Base-by-base conservation (phyloP, 257 asterid genomes). In the Petunia axillaris region DNA sequence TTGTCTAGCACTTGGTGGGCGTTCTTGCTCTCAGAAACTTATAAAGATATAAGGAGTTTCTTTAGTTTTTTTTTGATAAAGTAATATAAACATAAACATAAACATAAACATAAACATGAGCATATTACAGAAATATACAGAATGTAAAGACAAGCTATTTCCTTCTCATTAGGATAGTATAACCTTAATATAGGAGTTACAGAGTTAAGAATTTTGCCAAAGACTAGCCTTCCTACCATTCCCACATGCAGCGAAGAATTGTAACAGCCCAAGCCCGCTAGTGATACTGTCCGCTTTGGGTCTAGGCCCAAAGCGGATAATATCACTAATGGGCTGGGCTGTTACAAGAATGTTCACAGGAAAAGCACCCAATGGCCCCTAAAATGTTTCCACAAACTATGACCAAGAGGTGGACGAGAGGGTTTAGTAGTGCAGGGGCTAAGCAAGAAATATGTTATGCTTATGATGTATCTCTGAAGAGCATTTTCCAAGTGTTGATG, bases 1-100 rank as follows among this genome's bases (percentile, higher is more conserved):
- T n/a, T 73, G 78, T 73, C 36, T 48, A 70, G 60, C 77, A 71
- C 78, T 73, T 50, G 8, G 13, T 71, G 77, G 46, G 46, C 41
- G 13, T 73, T 67, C 78, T 35, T 73, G 44, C 62, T 73, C 11
- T 2, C 62, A 73, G 46, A 73, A 40, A 36, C 50, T 36, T 50
- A 73, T 1, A 2, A 50, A 50, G 35, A 50, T 25, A 25, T 25
- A 25, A 25, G 25, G 25, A 25, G 25, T 25, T 25, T 25, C 25
- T 25, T 25, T 25, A 25, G 25, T 25, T 25, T 25, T 25, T 25
- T 25, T 25, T 25, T 25, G 25, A 25, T 25, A 25, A 25, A 25
- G 62, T 50, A 35, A 73, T 73, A 50, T 71, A 36, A 48, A 48
- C 41, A 71, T 73, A 54, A 70, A 71, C 77, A 35, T 25, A 25